Base-by-base conservation (phyloP, 495 filamentous ascomycete species). In the Schizothecium vesticola region DNA sequence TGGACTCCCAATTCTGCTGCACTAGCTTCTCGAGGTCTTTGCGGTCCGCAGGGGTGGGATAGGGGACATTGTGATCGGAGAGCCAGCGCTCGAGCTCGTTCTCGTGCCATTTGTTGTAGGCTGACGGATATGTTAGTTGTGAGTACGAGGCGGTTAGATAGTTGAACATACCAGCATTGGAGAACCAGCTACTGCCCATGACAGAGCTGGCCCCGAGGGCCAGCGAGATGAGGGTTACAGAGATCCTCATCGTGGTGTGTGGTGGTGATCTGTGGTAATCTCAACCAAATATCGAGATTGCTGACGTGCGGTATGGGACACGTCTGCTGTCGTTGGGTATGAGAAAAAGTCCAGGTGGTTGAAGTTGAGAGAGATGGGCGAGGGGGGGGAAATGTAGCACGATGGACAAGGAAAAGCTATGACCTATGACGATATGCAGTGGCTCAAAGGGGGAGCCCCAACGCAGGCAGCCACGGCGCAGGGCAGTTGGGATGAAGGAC, bases 91-190 rank as follows among this genome's bases (percentile, higher is more conserved):
- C 94, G 12, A 99, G 86, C 83, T 99, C 95, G 8, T 92, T 97
- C 82, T 97, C 89, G 76, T 98, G 94, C 95, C 95, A 99, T 77
- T 94, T 97, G 82, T 97, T 97, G 86, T 98, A 99, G 7, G 89
- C 95, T 29, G 59, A 58, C 25, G 16, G 5, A n/a, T 1, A 4
- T 33, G 36, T 61, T 59, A 51, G 2, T 31, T 6, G 1, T 25
- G 11, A 8, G 10, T 16, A 3, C 7, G 13, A 22, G 23, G 21
- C 4, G 19, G 16, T 4, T 3, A 36, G 11, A 12, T 36, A 12
- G 3, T 16, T 4, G n/a, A 36, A 13, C 33, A 43, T 43, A 94
- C 92, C 89, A 78, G 92, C 86, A 80, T 92, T 94, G 69, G 86
- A 87, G 76, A 93, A 92, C 92, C 92, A 95, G 74, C 78, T 89